Evolutionary conservation across 202 grass and related monocot genomes (phyloP), one percentile per base, ranked within the genome.

Genomic region (Cymbopogon flexuosus): DNA sequence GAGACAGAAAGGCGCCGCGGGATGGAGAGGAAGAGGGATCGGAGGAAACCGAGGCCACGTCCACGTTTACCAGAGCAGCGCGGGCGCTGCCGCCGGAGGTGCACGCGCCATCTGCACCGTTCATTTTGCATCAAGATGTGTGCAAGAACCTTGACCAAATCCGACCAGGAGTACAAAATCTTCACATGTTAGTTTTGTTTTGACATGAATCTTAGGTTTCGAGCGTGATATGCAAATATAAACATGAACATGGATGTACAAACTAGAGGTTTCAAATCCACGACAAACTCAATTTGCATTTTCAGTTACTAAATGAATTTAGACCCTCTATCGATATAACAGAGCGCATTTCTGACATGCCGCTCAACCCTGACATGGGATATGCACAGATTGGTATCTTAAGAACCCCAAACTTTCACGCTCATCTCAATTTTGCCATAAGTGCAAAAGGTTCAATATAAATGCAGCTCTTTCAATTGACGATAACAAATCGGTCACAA

Each of bases 11-110:
- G 39, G 58, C 35, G 76, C 61, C 60, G 75, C 42, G 61, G 62
- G 11, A 18, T 54, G 14, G 29, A 16, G 72, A 37, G 29, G 40
- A 34, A 34, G 76, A 36, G 30, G 42, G 76, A 79, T 67, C 76
- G 62, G 62, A 67, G 45, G 76, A 56, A 36, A 56, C 43, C 7
- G 8, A 65, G 61, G 76, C 61, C 76, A 79, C 76, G 76, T 67
- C 75, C 62, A 67, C 63, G 76, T 78, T 22, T 49, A 51, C 42
- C 62, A 78, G 18, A 4, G 13, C 10, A 31, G 61, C 41, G 0
- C 11, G 35, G 60, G 10, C 41, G 2, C 56, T 41, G 74, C 2
- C 22, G 14, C 30, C 10, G n/a, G 40, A 33, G 60, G 29, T 13
- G 29, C 42, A 7, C 2, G 13, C 2, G 31, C n/a, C 33, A 67